phyloP scores from a whole-genome alignment of 495 filamentous ascomycete species.

The Neurospora sp. region DNA sequence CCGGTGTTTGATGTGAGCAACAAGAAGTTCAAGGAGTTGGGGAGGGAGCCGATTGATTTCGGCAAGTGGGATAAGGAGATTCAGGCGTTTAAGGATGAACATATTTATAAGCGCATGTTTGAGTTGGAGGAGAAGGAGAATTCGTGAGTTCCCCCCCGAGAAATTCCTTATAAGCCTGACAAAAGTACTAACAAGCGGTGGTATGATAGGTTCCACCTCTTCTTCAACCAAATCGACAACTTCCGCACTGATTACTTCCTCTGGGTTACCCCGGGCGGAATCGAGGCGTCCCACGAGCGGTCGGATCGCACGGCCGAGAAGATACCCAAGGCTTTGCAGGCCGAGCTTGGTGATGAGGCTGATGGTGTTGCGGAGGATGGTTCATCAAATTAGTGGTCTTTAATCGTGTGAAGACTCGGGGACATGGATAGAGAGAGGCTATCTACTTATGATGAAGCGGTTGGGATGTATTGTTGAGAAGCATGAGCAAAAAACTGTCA shows the following conservation, averaged over 20 bases:
- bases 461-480: too few species aligned
- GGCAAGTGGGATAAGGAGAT: constrained; percentile 65
- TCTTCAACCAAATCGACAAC: constrained; percentile 80
- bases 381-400: background rate
- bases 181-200: too few species aligned
- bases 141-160: constrained; percentile 41
- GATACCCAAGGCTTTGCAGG: constrained; percentile 23
- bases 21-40: constrained; percentile 40
- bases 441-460: too few species aligned
- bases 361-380: constrained; percentile 27
- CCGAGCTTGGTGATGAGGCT: constrained; percentile 28
- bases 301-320: constrained; percentile 18
- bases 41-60: constrained; percentile 63
- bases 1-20: constrained; percentile 89
- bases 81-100: constrained; percentile 76
- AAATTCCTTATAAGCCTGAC: too few species aligned
- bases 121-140: constrained; percentile 73
- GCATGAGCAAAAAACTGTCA: too few species aligned
- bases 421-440: too few species aligned
- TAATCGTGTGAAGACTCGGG: too few species aligned
- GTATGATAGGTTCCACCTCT: constrained; percentile 53
- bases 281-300: constrained; percentile 42
- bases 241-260: constrained; percentile 64
- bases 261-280: constrained; percentile 59
- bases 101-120: constrained; percentile 90